Evolutionary conservation across 352 stramenopile genomes (phyloP), one percentile per base, ranked within the genome.

Genomic region (Peronosclerospora sorghi): DNA sequence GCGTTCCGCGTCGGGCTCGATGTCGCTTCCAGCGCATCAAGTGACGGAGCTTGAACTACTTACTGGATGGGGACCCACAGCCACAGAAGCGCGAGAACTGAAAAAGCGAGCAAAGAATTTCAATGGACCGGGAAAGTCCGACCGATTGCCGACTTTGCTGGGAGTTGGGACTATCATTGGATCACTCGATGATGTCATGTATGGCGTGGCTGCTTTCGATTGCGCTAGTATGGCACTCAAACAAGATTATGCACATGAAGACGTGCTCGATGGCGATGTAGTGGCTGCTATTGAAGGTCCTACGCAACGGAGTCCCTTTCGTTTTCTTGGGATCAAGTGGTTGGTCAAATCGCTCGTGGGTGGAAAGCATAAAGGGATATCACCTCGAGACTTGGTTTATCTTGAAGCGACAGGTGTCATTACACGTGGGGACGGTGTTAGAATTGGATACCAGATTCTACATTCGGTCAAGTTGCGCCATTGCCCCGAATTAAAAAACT

Each of bases 241-340:
- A 49, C 62, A 65, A 29, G 62, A 56, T 3, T 62, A 65, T 24
- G 55, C 52, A 2, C 54, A 69, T 19, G 49, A 67, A 17, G 65
- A 80, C 43, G 51, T 76, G n/a, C 42, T 78, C 37, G 71, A 83
- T 45, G 63, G 55, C 15, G 67, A 74, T 30, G 59, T 87, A 32
- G 52, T 87, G 35, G 59, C 53, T 48, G 60, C 69, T 27, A 73
- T 85, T 32, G 53, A 76, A 54, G 67, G 60, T 0, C 75, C 75
- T 3, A 73, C 58, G 17, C 45, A 68, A 10, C 57, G 58, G 20
- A 78, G 79, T 19, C 75, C 75, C 35, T 87, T 85, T 54, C 59
- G 66, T 13, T 73, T 77, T 35, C 47, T 87, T 9, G 70, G 69
- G 0, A 54, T 87, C 51, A 87, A 87, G 45, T 87, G 73, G 72